Percentiles rank a stretch among this genome's conserved stretches.
Evolutionary conservation across 306 rosid species (phyloP).

Genomic region (Acmispon strigosus): DNA sequence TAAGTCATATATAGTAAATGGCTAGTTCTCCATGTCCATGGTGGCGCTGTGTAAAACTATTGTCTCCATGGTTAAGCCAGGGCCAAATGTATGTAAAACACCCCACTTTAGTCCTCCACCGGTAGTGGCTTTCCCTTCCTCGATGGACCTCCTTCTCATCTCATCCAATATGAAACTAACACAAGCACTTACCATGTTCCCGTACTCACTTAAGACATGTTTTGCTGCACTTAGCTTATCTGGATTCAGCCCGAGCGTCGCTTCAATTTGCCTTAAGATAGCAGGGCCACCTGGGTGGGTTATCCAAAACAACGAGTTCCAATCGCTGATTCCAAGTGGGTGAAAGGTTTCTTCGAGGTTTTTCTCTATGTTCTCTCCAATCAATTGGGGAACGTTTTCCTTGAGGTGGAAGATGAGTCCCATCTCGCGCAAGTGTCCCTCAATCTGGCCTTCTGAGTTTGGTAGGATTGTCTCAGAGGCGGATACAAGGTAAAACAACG

Average conservation of each 20-base stretch:
- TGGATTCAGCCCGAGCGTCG: not conserved
- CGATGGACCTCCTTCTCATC: conserved; percentile 25
- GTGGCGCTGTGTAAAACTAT: conserved; percentile 18
- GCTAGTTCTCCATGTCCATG: not conserved
- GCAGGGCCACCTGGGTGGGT: conserved; percentile 29
- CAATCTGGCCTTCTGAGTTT: conserved; percentile 23
- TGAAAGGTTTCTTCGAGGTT: not conserved
- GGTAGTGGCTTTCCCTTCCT: conserved; percentile 21
- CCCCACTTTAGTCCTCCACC: conserved; percentile 39
- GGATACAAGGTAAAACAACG: conserved; percentile 12
- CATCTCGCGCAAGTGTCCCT: conserved; percentile 29
- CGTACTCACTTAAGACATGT: conserved; percentile 26
- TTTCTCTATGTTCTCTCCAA: conserved; percentile 19
- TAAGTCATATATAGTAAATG: too few species aligned
- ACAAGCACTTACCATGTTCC: conserved; percentile 36
- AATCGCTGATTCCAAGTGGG: conserved; percentile 14
- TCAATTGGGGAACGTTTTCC: conserved; percentile 1
- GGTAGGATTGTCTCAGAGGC: not conserved
- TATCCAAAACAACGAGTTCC: conserved; percentile 29
- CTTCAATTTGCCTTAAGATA: conserved; percentile 21
- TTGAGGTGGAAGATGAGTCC: conserved; percentile 23
- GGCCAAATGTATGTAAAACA: conserved; percentile 15
- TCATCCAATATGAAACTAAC: conserved; percentile 23
- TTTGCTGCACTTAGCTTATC: conserved; percentile 29
- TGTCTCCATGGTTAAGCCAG: conserved; percentile 27